Evolutionary conservation across 192 early-diverging fungal species (phyloP).

Genomic region (Allomyces arbusculus): DNA sequence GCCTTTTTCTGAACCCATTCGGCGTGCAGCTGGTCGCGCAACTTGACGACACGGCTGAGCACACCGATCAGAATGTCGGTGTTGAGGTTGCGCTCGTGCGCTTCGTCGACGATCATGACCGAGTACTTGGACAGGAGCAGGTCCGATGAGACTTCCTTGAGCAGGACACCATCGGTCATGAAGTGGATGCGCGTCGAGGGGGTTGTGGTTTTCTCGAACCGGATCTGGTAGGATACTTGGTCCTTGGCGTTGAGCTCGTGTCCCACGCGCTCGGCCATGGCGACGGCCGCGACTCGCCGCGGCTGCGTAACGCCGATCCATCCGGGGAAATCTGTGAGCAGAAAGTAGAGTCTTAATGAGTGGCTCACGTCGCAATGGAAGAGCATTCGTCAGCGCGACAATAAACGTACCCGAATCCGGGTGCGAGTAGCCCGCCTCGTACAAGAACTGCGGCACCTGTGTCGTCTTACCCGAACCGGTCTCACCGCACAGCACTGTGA

Average conservation of each 20-base stretch:
- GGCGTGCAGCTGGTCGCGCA: slow-evolving; percentile 43
- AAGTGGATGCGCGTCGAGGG: slow-evolving; percentile 79
- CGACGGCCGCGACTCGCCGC: slow-evolving; percentile 86
- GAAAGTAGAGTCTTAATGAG: slow-evolving; percentile 17
- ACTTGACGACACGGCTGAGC: slow-evolving; percentile 63
- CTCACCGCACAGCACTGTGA: slow-evolving; percentile 89
- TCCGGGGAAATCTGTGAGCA: slow-evolving; percentile 41
- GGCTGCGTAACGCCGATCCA: slow-evolving; percentile 97
- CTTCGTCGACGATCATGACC: slow-evolving; percentile 92
- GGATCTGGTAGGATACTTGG: slow-evolving; percentile 44
- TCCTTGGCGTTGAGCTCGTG: slow-evolving; percentile 64
- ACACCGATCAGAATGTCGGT: slow-evolving; percentile 97
- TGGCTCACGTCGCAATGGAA: too few species aligned
- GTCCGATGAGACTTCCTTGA: slow-evolving; percentile 77
- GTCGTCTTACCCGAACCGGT: slow-evolving; percentile 95
- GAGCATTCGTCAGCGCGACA: too few species aligned
- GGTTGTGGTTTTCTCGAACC: slow-evolving; percentile 71
- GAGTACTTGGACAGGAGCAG: slow-evolving; percentile 83
- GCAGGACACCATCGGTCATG: slow-evolving; percentile 98
- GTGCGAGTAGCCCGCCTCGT: slow-evolving; percentile 95
- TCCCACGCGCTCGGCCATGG: slow-evolving; percentile 85
- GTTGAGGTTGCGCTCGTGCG: slow-evolving; percentile 92
- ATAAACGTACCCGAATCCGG: slow-evolving; percentile 27
- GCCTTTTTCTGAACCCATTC: slow-evolving; percentile 21
- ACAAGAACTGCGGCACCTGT: slow-evolving; percentile 91